Evolutionary conservation across 164 flowering plant species (phyloP).

Genomic region (Chloranthus sessilifolius): DNA sequence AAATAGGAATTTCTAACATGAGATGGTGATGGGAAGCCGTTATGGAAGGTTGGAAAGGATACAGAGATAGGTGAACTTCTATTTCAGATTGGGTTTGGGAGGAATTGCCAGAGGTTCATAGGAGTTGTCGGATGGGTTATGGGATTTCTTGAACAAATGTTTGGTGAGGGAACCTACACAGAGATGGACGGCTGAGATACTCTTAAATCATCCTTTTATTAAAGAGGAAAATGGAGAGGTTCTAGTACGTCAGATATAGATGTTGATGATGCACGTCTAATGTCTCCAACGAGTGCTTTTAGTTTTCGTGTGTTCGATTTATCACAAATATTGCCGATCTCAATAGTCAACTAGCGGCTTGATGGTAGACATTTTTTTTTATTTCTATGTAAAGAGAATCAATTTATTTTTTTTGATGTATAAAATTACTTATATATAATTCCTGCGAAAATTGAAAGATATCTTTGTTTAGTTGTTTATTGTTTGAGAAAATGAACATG

Average conservation of each 20-base stretch:
- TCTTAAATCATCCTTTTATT: constrained; percentile 61
- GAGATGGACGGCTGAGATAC: constrained; percentile 86
- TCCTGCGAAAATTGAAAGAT: too few species aligned
- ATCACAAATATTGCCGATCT: too few species aligned
- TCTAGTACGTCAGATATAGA: too few species aligned
- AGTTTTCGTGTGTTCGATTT: constrained; percentile 55
- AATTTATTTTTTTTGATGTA: too few species aligned
- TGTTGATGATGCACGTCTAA: constrained; percentile 9
- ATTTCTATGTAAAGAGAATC: too few species aligned
- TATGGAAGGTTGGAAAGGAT: constrained; percentile 47
- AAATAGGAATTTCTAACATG: too few species aligned
- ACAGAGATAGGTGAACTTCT: constrained; percentile 35
- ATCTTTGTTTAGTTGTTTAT: too few species aligned
- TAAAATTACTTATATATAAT: too few species aligned
- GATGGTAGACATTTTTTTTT: too few species aligned
- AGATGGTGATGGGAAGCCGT: constrained; percentile 54
- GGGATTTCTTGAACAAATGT: constrained; percentile 57
- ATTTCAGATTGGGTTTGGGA: constrained; percentile 48
- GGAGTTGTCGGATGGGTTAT: constrained; percentile 43
- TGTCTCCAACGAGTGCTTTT: constrained; percentile 64
- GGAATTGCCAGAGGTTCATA: constrained; percentile 46
- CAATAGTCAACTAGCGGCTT: too few species aligned
- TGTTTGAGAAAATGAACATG: too few species aligned
- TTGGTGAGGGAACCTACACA: constrained; percentile 52
- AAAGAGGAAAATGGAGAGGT: background rate